Evolutionary conservation across 805 yeast species (phyloP), one percentile per base, ranked within the genome.

Genomic region (Brettanomyces custersianus): DNA sequence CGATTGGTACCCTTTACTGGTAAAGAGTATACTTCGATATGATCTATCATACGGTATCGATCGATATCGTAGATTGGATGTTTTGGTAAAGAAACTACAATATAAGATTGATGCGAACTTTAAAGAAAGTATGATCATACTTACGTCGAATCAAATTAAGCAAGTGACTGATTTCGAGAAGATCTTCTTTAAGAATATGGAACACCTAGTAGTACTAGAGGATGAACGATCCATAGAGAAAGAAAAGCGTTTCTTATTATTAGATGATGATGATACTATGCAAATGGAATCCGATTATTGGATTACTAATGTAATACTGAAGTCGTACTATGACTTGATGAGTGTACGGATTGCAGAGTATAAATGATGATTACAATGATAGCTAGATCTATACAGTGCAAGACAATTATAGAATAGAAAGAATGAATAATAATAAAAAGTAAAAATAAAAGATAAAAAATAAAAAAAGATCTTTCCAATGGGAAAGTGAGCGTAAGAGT

Each of bases 11-110:
- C 45, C 49, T 2, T 20, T 39, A 2, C 20, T 51, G 9, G 42
- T 45, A 12, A 48, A 45, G 31, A 49, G 34, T 34, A 33, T 49
- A 6, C 33, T 46, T 7, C 31, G 41, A 15, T 40, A 42, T 32
- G 48, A 47, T 32, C 33, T 42, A 17, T 29, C 20, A 3, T 27
- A 40, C 9, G 42, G 51, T 3, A 40, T 50, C 20, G 49, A 43
- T 20, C 34, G 34, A 11, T 32, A 37, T 33, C 29, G 51, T 27
- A 36, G 52, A 22, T 21, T 35, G 8, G 52, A 50, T 37, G 39
- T 44, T 3, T 17, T 49, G 8, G 22, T 41, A 9, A 44, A 41
- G 18, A 42, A 41, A 29, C 23, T 50, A 6, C 36, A 45, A 12
- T 40, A 42, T 25, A 42, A 46, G 23, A 16, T 45, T 15, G 21